phyloP scores from a whole-genome alignment of 257 asterid genomes.

The Penstemon newberryi region DNA sequence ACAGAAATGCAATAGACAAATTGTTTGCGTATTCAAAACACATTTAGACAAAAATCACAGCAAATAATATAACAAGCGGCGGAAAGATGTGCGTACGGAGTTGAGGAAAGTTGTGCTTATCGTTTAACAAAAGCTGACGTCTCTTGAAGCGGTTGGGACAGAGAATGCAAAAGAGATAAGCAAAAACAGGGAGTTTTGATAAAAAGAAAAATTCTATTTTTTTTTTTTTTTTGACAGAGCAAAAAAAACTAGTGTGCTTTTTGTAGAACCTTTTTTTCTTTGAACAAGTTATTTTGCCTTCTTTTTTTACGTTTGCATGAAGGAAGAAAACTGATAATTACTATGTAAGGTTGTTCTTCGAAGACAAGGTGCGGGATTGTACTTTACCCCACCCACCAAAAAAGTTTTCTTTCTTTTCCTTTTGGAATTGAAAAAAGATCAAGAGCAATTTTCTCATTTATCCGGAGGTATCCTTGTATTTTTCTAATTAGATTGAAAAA shows the following conservation, averaged over 20 bases:
- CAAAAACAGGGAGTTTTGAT: not conserved
- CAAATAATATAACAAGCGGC: not conserved
- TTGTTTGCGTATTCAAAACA: not conserved
- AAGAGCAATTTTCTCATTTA: not conserved
- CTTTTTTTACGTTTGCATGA: slow-evolving; percentile 36
- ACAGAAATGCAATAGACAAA: not conserved
- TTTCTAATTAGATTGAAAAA: no score
- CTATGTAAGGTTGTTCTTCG: slow-evolving; percentile 33
- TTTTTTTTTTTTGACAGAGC: not conserved
- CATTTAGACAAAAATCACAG: not conserved
- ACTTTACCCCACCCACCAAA: slow-evolving; percentile 41
- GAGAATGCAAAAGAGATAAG: not conserved
- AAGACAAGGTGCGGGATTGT: slow-evolving; percentile 45
- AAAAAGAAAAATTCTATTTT: no score
- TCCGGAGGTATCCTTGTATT: no score
- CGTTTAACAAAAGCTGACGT: slow-evolving; percentile 29
- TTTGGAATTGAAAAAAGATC: not conserved
- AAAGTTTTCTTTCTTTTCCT: not conserved
- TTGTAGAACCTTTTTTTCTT: not conserved
- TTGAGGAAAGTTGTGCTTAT: slow-evolving; percentile 22
- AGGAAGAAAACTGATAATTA: slow-evolving; percentile 28
- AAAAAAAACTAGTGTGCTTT: not conserved
- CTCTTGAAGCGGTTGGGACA: slow-evolving; percentile 3
- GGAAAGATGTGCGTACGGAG: not conserved
- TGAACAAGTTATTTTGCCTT: not conserved